phyloP scores from a whole-genome alignment of 257 asterid genomes.

The Ocimum tenuiflorum region DNA sequence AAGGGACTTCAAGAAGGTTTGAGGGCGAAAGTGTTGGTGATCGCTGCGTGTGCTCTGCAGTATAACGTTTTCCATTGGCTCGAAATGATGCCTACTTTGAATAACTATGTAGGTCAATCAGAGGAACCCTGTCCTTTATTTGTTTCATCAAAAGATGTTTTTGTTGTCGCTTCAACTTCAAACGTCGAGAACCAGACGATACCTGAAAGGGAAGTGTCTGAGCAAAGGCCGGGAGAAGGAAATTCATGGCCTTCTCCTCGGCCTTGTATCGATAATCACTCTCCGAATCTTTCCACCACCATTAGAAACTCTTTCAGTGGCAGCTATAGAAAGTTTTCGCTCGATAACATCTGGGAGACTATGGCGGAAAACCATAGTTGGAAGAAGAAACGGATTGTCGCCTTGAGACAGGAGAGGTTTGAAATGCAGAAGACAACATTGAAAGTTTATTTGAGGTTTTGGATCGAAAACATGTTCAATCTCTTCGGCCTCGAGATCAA shows the following conservation, averaged over 20 bases:
- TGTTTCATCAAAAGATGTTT: conserved; percentile 57
- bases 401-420: conserved; percentile 83
- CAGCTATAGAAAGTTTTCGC: conserved; percentile 40
- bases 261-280: not conserved
- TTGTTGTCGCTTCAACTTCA: conserved; percentile 32
- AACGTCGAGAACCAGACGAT: conserved; percentile 32
- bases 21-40: conserved; percentile 81
- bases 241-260: conserved; percentile 51
- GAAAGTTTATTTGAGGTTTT: conserved; percentile 81
- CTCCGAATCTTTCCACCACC: no score
- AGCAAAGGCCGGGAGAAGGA: conserved; percentile 38
- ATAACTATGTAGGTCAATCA: conserved; percentile 42
- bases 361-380: conserved; percentile 78
- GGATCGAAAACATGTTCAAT: conserved; percentile 95
- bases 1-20: conserved; percentile 86
- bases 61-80: conserved; percentile 87
- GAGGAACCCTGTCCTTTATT: conserved; percentile 93
- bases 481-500: conserved; percentile 97
- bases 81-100: conserved; percentile 57
- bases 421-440: conserved; percentile 78
- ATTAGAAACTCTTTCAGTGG: not conserved
- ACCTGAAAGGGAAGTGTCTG: conserved; percentile 11
- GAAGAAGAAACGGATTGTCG: conserved; percentile 58
- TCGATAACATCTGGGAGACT: conserved; percentile 83
- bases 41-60: conserved; percentile 88